These are phyloP conservation scores for Rubroboletus pulcherrimus DNA, from an alignment of 768 basidiomycete genomes.

Conservation along the genomic window DNA sequence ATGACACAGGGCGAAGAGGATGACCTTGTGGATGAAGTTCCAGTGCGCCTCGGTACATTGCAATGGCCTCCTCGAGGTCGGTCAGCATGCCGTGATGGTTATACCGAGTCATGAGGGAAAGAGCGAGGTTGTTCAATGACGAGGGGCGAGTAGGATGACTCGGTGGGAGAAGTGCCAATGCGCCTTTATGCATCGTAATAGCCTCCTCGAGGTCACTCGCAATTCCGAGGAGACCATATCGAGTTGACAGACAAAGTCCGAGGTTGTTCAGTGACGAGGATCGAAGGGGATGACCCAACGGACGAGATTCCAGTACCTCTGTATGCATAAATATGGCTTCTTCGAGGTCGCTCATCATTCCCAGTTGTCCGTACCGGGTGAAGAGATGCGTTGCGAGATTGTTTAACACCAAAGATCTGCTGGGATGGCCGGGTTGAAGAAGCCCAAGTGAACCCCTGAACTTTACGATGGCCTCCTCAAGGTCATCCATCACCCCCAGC, in stretches of 20 bases:
- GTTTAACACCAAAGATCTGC: background rate
- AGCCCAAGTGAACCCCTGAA: background rate
- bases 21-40: background rate
- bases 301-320: background rate
- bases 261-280: slow-evolving; percentile 10
- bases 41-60: background rate
- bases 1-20: background rate
- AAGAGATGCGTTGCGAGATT: background rate
- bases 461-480: background rate
- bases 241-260: slow-evolving; percentile 8
- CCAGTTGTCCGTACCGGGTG: background rate
- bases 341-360: background rate
- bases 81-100: background rate
- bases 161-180: background rate
- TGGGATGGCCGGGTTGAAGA: background rate
- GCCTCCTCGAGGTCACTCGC: slow-evolving; percentile 20
- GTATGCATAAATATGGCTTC: background rate
- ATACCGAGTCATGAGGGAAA: slow-evolving; percentile 1
- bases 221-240: background rate
- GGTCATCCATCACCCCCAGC: background rate
- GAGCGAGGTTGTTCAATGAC: background rate
- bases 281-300: slow-evolving; percentile 5
- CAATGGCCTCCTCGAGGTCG: background rate
- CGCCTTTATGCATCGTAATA: slow-evolving; percentile 8
- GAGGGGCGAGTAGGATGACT: background rate